Conservation (phyloP, 768 basidiomycete species). For the Tylopilus balloui region DNA sequence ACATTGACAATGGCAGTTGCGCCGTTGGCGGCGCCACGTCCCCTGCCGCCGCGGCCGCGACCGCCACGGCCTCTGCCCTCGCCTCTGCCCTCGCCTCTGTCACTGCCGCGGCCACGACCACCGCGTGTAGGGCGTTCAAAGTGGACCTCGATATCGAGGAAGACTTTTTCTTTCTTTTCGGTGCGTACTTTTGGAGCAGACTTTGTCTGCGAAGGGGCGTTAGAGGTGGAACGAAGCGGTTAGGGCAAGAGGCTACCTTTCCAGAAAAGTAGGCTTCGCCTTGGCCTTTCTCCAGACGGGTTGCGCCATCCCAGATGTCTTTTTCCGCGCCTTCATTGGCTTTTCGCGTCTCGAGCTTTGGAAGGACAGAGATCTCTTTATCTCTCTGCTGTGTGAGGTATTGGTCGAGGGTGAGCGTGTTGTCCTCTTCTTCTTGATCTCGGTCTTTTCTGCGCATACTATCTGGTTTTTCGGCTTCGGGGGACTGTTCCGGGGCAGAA, state of each 20-base stretch:
- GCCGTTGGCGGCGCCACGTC: constrained; percentile 42
- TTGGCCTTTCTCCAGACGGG: constrained; percentile 60
- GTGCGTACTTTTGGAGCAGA: constrained; percentile 57
- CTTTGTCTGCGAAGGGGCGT: constrained; percentile 49
- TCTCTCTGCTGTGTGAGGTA: constrained; percentile 82
- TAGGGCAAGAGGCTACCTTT: constrained; percentile 56
- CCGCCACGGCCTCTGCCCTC: constrained; percentile 45
- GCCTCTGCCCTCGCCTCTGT: constrained; percentile 47
- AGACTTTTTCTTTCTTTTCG: constrained; percentile 89
- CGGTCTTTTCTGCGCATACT: constrained; percentile 43
- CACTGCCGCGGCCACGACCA: constrained; percentile 46
- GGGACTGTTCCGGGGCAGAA: constrained; percentile 29
- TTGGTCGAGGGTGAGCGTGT: constrained; percentile 90
- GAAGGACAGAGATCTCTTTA: constrained; percentile 49
- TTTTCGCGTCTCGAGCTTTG: constrained; percentile 73
- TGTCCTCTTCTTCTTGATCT: constrained; percentile 84
- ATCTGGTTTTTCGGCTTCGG: constrained; percentile 37
- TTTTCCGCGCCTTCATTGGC: constrained; percentile 79
- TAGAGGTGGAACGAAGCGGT: constrained; percentile 1
- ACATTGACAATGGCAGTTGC: constrained; percentile 55
- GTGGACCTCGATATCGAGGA: constrained; percentile 86
- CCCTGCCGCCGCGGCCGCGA: constrained; percentile 40
- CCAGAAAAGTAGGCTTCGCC: constrained; percentile 79
- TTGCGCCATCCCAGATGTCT: constrained; percentile 65
- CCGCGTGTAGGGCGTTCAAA: constrained; percentile 80